These are phyloP conservation scores for Trichoderma hamatum DNA, from an alignment of 2,329 filamentous ascomycete genomes.

Conservation along the genomic window DNA sequence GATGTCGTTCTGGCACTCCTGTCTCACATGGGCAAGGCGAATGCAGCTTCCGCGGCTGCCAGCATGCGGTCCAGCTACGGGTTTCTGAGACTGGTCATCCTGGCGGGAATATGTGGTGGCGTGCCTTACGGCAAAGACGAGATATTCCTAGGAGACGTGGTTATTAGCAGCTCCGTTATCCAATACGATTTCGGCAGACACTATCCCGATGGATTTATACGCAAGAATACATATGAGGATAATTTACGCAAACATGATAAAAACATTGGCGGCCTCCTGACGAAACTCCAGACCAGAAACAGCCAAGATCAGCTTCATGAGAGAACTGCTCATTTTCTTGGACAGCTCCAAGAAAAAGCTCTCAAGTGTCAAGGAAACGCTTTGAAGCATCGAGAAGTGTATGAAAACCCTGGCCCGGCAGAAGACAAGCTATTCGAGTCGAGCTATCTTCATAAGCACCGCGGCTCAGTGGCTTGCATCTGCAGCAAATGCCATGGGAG, in stretches of 20 bases:
- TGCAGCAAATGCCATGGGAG: neutral
- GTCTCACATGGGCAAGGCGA: slow-evolving; percentile 36
- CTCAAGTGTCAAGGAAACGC: too few relatives aligned
- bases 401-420: slow-evolving; percentile 34
- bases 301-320: slow-evolving; percentile 6
- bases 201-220: slow-evolving; percentile 32
- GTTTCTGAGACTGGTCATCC: slow-evolving; percentile 36
- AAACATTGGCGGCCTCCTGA: slow-evolving; percentile 36
- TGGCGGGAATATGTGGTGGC: slow-evolving; percentile 43
- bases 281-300: slow-evolving; percentile 29
- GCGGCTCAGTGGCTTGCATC: neutral
- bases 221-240: slow-evolving; percentile 36
- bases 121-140: slow-evolving; percentile 34
- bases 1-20: slow-evolving; percentile 38
- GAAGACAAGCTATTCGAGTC: slow-evolving; percentile 38
- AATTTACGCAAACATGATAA: slow-evolving; percentile 33
- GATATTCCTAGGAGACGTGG: slow-evolving; percentile 38
- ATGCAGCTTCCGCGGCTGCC: slow-evolving; percentile 33
- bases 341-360: slow-evolving; percentile 19
- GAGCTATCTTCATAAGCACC: slow-evolving; percentile 40
- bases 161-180: slow-evolving; percentile 37
- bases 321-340: slow-evolving; percentile 23
- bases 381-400: slow-evolving; percentile 25
- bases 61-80: slow-evolving; percentile 41
- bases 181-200: slow-evolving; percentile 38